Base-by-base conservation (phyloP, 805 yeast genomes). In the Cyberlindnera suaveolens region DNA sequence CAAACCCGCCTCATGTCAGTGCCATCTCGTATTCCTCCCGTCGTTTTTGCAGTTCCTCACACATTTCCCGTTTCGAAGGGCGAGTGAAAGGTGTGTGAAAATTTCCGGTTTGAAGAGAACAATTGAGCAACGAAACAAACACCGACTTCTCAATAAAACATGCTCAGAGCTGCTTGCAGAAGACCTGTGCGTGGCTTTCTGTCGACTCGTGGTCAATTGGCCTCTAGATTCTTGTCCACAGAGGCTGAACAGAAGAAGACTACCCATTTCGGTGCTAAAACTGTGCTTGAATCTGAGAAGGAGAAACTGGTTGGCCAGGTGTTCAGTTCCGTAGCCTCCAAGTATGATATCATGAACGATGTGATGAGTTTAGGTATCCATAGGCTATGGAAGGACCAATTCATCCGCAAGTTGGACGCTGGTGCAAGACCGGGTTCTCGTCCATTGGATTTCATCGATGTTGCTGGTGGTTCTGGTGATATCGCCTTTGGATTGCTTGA, bases 381-480 rank as follows among this genome's bases (percentile, higher is more conserved):
- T 63, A 75, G 99, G 56, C 69, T 91, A 37, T 93, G 99, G 99
- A 93, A 93, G 61, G 79, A 77, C 58, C 96, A 90, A 60, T 84
- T 93, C 61, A 89, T 93, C 56, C 74, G 80, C 54, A 79, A 86
- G 52, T 70, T 93, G 44, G 96, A 93, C 60, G 95, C 97, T 36
- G 99, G 99, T 30, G 80, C 79, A 70, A 77, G 98, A 59, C 91
- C 96, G 5, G 95, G 91, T 37, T 76, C 79, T 13, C 77, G 82
- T 51, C 96, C 96, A 4, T 70, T 93, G 55, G 78, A 81, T 45
- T 91, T 93, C 58, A 73, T 93, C 50, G 99, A 93, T 64, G 98
- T 93, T 44, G 99, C 99, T 23, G 99, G 99, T 46, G 99, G 99
- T 19, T 88, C 98, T 10, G 99, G 99, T 38, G 99, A 93, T 60